Conservation (phyloP, 768 basidiomycete species). For the Dacryopinax spathularia region DNA sequence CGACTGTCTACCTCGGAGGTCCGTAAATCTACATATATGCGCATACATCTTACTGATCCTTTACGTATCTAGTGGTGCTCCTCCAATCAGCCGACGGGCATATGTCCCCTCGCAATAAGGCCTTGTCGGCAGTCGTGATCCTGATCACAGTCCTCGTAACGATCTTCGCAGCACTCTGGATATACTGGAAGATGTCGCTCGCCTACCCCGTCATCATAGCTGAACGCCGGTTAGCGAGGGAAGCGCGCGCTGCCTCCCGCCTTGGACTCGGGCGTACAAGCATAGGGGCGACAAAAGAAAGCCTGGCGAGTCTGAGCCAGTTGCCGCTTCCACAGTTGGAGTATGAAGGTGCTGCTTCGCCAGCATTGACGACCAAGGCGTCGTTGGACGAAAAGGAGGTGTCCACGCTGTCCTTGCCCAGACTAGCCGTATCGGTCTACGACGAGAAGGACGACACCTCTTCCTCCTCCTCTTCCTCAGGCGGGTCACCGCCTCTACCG, state of each 20-base stretch:
- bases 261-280: neutral
- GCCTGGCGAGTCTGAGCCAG: neutral
- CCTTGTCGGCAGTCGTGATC: neutral
- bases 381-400: neutral
- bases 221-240: neutral
- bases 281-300: neutral
- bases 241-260: too few species aligned
- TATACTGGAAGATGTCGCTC: conserved; percentile 1
- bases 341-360: neutral
- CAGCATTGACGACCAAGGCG: neutral
- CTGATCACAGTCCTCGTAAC: neutral
- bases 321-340: neutral
- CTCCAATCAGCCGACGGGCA: neutral
- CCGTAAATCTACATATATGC: neutral
- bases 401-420: neutral
- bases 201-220: neutral
- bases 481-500: neutral
- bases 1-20: conserved; percentile 83
- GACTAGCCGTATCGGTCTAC: neutral
- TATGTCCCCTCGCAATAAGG: neutral
- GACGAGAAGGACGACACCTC: too few species aligned
- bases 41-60: neutral
- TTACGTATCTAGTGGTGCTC: neutral
- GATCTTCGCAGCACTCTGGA: neutral
- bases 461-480: neutral